Percentiles rank a stretch among this genome's conserved stretches.
Evolutionary conservation across 2,329 filamentous ascomycete species (phyloP).

Genomic region (Trichoderma guizhouense): DNA sequence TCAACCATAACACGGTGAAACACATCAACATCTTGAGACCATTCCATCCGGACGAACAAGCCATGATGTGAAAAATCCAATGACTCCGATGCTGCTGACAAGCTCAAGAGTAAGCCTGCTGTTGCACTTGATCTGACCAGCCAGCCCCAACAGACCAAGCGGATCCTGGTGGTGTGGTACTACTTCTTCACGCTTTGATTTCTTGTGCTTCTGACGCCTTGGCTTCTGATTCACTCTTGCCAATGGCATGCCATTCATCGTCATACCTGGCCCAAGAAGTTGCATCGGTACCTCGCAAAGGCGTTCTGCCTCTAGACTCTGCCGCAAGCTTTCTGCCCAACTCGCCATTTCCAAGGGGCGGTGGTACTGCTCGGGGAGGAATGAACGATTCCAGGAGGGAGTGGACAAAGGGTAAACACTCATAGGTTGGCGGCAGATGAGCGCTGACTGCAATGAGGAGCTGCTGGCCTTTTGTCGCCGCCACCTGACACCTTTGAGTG

Average conservation of each 20-base stretch:
- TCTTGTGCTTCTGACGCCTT: conserved; percentile 5
- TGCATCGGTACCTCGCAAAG: conserved; percentile 19
- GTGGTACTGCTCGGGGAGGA: conserved; percentile 27
- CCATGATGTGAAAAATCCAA: conserved; percentile 70
- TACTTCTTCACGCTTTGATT: not conserved
- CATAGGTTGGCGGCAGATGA: conserved; percentile 20
- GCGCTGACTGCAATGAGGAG: conserved; percentile 16
- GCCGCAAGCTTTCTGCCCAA: conserved; percentile 37
- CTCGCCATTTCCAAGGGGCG: conserved; percentile 34
- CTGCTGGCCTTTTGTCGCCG: conserved; percentile 39
- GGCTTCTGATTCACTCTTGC: conserved; percentile 6
- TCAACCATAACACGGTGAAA: not conserved
- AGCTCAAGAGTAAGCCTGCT: conserved; percentile 70
- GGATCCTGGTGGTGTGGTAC: conserved; percentile 61
- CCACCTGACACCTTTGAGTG: conserved; percentile 77
- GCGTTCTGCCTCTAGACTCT: conserved; percentile 36
- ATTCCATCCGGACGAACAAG: conserved; percentile 34
- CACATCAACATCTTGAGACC: not conserved
- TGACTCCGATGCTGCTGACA: conserved; percentile 67
- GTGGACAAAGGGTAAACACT: not conserved
- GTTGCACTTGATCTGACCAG: conserved; percentile 60
- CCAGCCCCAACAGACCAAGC: conserved; percentile 69
- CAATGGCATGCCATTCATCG: conserved; percentile 16
- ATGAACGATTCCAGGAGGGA: conserved; percentile 18
- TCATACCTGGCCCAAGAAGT: not conserved